Base-by-base conservation (phyloP, 164 flowering plant genomes). In the Liquidambar formosana region DNA sequence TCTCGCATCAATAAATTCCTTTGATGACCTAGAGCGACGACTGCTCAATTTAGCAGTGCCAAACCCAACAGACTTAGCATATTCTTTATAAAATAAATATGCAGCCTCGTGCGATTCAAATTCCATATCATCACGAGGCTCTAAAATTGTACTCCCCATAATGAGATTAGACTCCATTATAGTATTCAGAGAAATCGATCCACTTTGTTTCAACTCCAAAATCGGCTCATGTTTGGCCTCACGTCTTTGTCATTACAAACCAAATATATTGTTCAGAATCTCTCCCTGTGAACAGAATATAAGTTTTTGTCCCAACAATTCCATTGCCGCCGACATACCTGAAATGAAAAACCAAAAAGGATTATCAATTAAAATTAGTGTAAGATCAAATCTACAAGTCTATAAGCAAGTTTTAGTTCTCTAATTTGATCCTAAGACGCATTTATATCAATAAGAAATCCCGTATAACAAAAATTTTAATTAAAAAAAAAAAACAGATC, bases 51-150 rank as follows among this genome's bases (percentile, higher is more conserved):
- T 82, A 21, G 84, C 77, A 67, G 85, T 79, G 13, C 83, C 84
- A 77, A 86, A 86, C 16, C 89, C 89, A 28, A 73, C 70, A 64
- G 80, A 75, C 73, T 76, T 82, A 10, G 88, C 90, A 81, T 86
- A 82, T 23, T 78, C 83, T 73, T 79, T 81, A 47, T 86, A 86
- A 70, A 67, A 86, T 22, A 76, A 52, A 69, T 82, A 84, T 21
- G 86, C 84, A 60, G 69, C 79, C 41, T 86, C 86, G 47, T 86
- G 83, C 0, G 85, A 78, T 0, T 86, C 86, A 69, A 86, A 86
- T 57, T 82, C 86, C 80, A 82, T 70, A 15, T 64, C 82, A 64
- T 41, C 69, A 25, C 25, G 61, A 43, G 81, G 82, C 69, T 77
- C 80, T 26, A 53, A 11, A 19, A 66, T 25, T 18, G 75, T 18